Percentiles rank a stretch among this genome's conserved stretches.
Conservation (phyloP, 2,329 filamentous ascomycete species). For the Malbranchea cinnamomea region DNA sequence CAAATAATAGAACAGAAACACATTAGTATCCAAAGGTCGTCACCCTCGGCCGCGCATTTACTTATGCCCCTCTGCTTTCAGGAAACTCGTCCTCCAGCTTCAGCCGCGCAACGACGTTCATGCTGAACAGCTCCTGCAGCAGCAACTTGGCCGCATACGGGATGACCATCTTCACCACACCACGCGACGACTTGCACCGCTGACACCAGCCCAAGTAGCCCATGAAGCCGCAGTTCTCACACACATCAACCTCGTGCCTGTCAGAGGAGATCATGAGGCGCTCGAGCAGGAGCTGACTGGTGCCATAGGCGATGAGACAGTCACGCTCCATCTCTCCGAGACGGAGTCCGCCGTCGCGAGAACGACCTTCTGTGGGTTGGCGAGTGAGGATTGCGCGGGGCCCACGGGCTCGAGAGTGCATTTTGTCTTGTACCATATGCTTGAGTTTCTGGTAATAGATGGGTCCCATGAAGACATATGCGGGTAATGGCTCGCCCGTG, state of each 20-base stretch:
- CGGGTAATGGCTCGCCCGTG: slow-evolving; percentile 82
- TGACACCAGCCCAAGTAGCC: slow-evolving; percentile 92
- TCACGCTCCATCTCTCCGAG: slow-evolving; percentile 98
- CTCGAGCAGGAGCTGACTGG: slow-evolving; percentile 80
- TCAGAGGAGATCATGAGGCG: slow-evolving; percentile 90
- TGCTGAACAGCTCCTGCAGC: slow-evolving; percentile 89
- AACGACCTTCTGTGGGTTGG: slow-evolving; percentile 91
- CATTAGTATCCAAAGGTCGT: too few species aligned
- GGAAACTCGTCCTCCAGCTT: slow-evolving; percentile 92
- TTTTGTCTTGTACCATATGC: slow-evolving; percentile 99
- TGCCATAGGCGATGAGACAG: slow-evolving; percentile 93
- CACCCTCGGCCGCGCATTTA: too few species aligned
- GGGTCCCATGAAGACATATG: slow-evolving; percentile 95
- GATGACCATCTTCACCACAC: slow-evolving; percentile 86
- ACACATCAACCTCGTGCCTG: slow-evolving; percentile 81
- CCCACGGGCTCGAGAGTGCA: slow-evolving; percentile 87
- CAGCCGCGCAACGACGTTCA: slow-evolving; percentile 93
- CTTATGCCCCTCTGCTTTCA: slow-evolving; percentile 23
- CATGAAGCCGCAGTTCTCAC: slow-evolving; percentile 86
- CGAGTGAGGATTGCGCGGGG: slow-evolving; percentile 84
- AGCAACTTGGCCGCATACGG: slow-evolving; percentile 94
- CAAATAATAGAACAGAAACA: not conserved
- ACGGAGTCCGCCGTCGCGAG: slow-evolving; percentile 77
- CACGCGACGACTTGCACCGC: slow-evolving; percentile 70
- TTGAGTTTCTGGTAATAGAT: slow-evolving; percentile 99